Percentiles rank a stretch among this genome's conserved stretches.
Conservation (phyloP, 257 asterid genomes). For the Thymus mandschuricus region DNA sequence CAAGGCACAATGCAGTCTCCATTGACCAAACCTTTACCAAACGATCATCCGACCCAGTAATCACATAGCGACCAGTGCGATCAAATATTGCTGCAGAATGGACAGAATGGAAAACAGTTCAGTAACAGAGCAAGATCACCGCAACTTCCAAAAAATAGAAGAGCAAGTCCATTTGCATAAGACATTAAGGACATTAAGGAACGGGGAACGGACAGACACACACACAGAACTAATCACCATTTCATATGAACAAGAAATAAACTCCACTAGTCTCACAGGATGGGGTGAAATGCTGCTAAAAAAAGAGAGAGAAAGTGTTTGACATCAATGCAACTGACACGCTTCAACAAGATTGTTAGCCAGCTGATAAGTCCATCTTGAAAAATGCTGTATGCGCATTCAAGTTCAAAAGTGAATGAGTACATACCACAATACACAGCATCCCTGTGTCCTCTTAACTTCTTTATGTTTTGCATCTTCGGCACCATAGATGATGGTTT, state of each 20-base stretch:
- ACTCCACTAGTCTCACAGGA: slow-evolving; percentile 18
- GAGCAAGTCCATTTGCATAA: slow-evolving; percentile 16
- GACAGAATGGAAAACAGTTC: slow-evolving; percentile 32
- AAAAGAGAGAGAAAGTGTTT: slow-evolving; percentile 23
- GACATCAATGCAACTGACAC: slow-evolving; percentile 12
- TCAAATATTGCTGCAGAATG: slow-evolving; percentile 79
- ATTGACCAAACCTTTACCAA: slow-evolving; percentile 96
- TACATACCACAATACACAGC: slow-evolving; percentile 96
- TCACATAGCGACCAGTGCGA: slow-evolving; percentile 90
- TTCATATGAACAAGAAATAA: neutral
- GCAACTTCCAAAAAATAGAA: neutral
- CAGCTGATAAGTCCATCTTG: slow-evolving; percentile 16
- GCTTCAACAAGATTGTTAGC: slow-evolving; percentile 16
- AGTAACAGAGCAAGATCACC: slow-evolving; percentile 13
- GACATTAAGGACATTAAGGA: slow-evolving; percentile 3
- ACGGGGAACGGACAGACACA: neutral
- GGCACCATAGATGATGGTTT: slow-evolving; percentile 97
- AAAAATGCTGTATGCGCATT: slow-evolving; percentile 9
- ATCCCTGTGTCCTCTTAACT: slow-evolving; percentile 88
- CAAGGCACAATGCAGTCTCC: slow-evolving; percentile 98
- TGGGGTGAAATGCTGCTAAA: slow-evolving; percentile 10
- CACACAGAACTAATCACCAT: slow-evolving; percentile 7
- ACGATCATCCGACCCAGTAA: slow-evolving; percentile 99
- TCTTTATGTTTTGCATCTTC: slow-evolving; percentile 90
- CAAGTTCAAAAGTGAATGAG: slow-evolving; percentile 34